These are phyloP conservation scores for Sporobolus alterniflorus DNA, from an alignment of 202 grass and related monocot species.

Conservation along the genomic window DNA sequence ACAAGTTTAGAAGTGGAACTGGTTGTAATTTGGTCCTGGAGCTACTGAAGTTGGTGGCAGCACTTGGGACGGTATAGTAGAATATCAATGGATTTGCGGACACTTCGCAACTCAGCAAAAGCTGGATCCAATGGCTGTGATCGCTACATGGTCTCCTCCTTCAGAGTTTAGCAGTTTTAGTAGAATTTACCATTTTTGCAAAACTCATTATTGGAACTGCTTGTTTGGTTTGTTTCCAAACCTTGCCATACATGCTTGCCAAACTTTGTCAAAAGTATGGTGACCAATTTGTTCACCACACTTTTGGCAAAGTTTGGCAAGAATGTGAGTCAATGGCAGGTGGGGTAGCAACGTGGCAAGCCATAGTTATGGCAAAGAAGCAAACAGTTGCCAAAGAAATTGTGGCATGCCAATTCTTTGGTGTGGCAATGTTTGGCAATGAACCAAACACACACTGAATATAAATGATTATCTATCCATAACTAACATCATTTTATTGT, in stretches of 20 bases:
- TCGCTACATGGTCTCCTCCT: not conserved
- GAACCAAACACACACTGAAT: too few relatives aligned
- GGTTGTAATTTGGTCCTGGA: not conserved
- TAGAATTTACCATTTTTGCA: not conserved
- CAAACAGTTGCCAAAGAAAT: too few relatives aligned
- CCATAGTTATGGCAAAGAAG: too few relatives aligned
- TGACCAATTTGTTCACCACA: too few relatives aligned
- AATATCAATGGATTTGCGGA: not conserved
- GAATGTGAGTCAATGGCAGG: too few relatives aligned
- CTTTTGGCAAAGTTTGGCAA: too few relatives aligned
- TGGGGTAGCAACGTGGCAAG: too few relatives aligned
- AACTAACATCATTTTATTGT: not conserved
- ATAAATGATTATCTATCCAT: not conserved
- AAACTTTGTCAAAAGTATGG: too few relatives aligned
- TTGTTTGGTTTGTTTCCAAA: too few relatives aligned
- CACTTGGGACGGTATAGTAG: not conserved
- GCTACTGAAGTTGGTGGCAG: not conserved
- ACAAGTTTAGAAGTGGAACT: not conserved
- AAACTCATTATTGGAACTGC: slow-evolving; percentile 13
- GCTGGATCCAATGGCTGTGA: not conserved
- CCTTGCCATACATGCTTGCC: too few relatives aligned
- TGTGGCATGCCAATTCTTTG: too few relatives aligned
- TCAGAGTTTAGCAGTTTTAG: not conserved
- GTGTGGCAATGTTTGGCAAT: too few relatives aligned
- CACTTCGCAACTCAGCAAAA: not conserved